Evolutionary conservation across 2,329 filamentous ascomycete genomes (phyloP).

Genomic region (Penicillium hordei): DNA sequence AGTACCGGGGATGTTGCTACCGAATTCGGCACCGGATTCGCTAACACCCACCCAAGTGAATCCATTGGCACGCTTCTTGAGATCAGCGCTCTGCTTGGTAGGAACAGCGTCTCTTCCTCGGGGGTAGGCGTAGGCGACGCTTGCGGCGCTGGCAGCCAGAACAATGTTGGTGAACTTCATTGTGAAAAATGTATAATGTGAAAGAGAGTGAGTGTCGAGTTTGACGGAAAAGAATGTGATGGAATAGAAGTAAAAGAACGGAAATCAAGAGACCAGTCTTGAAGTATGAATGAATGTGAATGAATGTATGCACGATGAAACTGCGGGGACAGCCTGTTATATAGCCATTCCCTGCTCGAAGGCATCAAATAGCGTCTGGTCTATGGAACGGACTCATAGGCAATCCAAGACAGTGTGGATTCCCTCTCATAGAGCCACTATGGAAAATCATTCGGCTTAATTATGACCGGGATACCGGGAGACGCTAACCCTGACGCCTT

Average conservation of each 20-base stretch:
- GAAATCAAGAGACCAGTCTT: conserved; percentile 27
- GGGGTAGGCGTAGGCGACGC: conserved; percentile 28
- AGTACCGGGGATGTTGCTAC: conserved; percentile 14
- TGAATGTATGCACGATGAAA: conserved; percentile 11
- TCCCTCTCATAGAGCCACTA: neutral
- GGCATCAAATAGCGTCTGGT: conserved; percentile 9
- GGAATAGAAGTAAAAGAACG: conserved; percentile 15
- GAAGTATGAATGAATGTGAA: conserved; percentile 18
- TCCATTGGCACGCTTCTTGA: conserved; percentile 29
- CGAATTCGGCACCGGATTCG: conserved; percentile 22
- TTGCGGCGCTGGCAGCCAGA: conserved; percentile 31
- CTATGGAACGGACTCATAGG: neutral
- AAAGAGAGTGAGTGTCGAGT: conserved; percentile 27
- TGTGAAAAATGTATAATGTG: conserved; percentile 27
- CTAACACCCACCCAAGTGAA: conserved; percentile 30
- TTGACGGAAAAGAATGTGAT: conserved; percentile 23
- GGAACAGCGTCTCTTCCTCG: conserved; percentile 15
- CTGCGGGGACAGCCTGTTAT: conserved; percentile 6
- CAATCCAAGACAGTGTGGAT: conserved; percentile 20
- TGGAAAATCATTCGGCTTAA: conserved; percentile 1
- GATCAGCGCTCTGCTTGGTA: conserved; percentile 19
- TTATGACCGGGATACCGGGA: conserved; percentile 7
- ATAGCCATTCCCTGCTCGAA: conserved; percentile 6
- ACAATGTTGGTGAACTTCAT: conserved; percentile 34
- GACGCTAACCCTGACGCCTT: conserved; percentile 2